Base-by-base conservation (phyloP, 805 yeast species). In the Candida ortonii region DNA sequence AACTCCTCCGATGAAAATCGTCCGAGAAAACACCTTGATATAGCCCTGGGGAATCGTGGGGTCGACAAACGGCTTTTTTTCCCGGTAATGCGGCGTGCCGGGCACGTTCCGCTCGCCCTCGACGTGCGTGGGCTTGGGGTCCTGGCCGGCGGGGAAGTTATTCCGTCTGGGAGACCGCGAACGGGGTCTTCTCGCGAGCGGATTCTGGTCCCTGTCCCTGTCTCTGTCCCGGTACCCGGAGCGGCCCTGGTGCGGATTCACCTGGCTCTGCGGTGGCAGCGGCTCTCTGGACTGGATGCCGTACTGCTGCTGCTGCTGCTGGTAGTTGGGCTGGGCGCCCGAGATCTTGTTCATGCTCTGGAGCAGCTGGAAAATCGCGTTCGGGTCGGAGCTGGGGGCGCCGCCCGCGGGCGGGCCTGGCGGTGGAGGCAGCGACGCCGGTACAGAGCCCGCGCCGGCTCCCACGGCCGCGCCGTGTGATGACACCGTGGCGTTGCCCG, bases 1-100 rank as follows among this genome's bases (percentile, higher is more conserved):
- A 24, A 93, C 86, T 54, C 97, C 97, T 30, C 97, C 97, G 41
- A 93, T 80, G 53, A 93, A 93, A 39, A 93, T 65, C 0, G 98
- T 93, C 64, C 98, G 79, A 34, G 95, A 83, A 49, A 75, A 73
- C 2, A 90, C 96, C 55, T 82, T 84, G 49, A 90, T 73, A 25
- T 82, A 71, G 26, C 88, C 95, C 29, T 78, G 76, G 2, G 95
- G 93, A 38, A 88, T 63, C 9, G 74, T 62, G 24, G 73, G 71
- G 59, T 89, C 97, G 53, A 70, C 71, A 8, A 80, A 72, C 27
- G 87, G 80, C 37, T 75, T 76, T 51, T 78, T 78, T n/a, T 81
- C 80, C 61, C 95, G 77, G 59, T 65, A 84, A 60, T 84, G 88
- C 3, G 84, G 79, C 33, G 79, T 80, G 3, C 84, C 80, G 24